These are phyloP conservation scores for Calonectria leucothoes DNA, from an alignment of 2,329 filamentous ascomycete species.

Conservation along the genomic window DNA sequence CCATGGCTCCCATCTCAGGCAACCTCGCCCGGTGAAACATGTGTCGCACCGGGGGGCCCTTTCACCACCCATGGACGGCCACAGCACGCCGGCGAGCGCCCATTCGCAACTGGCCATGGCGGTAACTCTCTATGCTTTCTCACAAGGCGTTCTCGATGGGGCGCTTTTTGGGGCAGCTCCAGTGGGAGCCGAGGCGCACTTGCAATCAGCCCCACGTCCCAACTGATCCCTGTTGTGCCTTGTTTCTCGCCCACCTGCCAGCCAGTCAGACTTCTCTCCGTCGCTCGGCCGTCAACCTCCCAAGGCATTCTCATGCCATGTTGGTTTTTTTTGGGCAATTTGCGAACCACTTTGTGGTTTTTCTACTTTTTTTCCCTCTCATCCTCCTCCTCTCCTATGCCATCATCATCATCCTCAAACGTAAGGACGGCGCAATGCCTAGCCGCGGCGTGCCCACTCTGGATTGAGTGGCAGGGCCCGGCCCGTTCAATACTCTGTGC, in stretches of 20 bases:
- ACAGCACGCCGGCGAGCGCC: not conserved
- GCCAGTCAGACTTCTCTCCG: conserved; percentile 31
- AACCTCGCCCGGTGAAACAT: conserved; percentile 6
- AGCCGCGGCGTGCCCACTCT: conserved; percentile 27
- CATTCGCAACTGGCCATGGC: not conserved
- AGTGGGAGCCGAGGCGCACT: conserved; percentile 39
- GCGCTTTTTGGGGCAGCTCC: conserved; percentile 20
- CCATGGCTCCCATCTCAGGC: not conserved
- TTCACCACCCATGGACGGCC: conserved; percentile 11
- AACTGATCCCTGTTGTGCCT: conserved; percentile 20
- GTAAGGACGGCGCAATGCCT: not conserved
- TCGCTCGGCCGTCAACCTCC: conserved; percentile 15
- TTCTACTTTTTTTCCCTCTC: not conserved
- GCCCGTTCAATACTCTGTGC: not conserved
- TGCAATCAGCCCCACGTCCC: conserved; percentile 37
- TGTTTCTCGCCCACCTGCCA: conserved; percentile 32
- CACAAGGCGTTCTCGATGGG: conserved; percentile 42
- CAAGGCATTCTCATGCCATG: conserved; percentile 35
- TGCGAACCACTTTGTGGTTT: not conserved
- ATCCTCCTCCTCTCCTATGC: not conserved
- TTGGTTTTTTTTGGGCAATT: not conserved
- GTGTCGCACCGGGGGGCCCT: not conserved
- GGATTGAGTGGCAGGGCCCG: conserved; percentile 25
- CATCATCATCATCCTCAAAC: not conserved
- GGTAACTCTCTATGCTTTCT: conserved; percentile 30